These are phyloP conservation scores for Vachellia collinsii DNA, from an alignment of 306 rosid genomes.

Conservation along the genomic window DNA sequence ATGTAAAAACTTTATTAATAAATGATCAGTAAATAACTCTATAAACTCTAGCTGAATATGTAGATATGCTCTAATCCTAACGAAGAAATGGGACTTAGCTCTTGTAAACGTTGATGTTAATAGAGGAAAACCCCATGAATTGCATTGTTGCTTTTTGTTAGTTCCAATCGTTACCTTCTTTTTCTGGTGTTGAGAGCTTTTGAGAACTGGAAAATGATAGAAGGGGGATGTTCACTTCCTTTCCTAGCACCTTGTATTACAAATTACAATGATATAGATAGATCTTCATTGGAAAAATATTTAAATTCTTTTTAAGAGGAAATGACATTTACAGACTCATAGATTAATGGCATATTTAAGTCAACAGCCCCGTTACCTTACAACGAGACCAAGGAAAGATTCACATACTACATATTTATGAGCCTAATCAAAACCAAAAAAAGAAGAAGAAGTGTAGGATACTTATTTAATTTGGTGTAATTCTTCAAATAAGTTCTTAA, in stretches of 20 bases:
- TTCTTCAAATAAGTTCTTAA: not conserved
- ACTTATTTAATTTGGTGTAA: too few relatives aligned
- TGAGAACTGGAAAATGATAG: not conserved
- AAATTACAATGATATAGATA: not conserved
- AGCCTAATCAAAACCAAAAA: not conserved
- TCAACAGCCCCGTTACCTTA: not conserved
- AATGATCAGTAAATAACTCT: too few relatives aligned
- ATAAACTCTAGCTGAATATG: too few relatives aligned
- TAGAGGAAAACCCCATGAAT: not conserved
- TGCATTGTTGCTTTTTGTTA: too few relatives aligned
- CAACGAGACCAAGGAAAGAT: not conserved
- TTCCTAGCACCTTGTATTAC: not conserved
- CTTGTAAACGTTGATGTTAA: too few relatives aligned
- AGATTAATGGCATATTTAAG: not conserved
- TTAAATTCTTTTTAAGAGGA: not conserved
- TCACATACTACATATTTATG: not conserved
- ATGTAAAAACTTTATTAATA: too few relatives aligned
- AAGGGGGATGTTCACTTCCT: not conserved
- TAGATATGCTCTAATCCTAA: accelerated
- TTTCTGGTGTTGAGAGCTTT: not conserved
- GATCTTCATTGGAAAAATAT: not conserved
- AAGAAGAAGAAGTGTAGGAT: too few relatives aligned
- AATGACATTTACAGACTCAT: not conserved
- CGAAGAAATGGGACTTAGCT: not conserved
- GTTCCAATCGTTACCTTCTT: too few relatives aligned